phyloP scores from a whole-genome alignment of 805 yeast species.

The Sugiyamaella valdiviana region DNA sequence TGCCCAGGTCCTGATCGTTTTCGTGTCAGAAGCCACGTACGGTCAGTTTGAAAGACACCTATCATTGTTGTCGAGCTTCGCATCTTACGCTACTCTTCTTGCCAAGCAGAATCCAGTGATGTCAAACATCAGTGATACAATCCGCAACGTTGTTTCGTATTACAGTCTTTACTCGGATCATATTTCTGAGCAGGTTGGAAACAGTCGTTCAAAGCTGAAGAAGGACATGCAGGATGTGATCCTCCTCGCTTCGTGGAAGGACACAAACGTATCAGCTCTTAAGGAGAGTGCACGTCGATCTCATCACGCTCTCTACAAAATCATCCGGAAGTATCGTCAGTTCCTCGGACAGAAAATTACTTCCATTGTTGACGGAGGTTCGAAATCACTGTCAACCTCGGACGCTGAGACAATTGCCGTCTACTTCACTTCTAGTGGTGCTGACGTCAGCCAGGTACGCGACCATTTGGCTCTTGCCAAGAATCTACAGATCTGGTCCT shows the following conservation, averaged over 20 bases:
- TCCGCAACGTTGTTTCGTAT: constrained; percentile 54
- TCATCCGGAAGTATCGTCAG: constrained; percentile 73
- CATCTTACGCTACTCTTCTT: constrained; percentile 42
- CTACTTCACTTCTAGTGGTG: background rate
- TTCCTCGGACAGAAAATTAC: constrained; percentile 48
- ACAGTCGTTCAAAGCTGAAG: constrained; percentile 50
- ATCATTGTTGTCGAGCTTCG: constrained; percentile 57
- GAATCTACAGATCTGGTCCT: constrained; percentile 39
- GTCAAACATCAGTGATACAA: constrained; percentile 34
- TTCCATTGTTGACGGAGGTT: constrained; percentile 44
- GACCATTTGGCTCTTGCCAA: constrained; percentile 1
- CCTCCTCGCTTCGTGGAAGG: constrained; percentile 92
- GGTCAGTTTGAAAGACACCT: constrained; percentile 70
- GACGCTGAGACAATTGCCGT: background rate
- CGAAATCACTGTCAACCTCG: background rate
- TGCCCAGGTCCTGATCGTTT: constrained; percentile 60
- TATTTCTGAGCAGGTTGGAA: constrained; percentile 42
- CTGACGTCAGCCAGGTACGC: background rate
- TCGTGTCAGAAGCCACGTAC: constrained; percentile 63
- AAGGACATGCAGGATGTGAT: constrained; percentile 83
- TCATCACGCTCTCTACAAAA: constrained; percentile 75
- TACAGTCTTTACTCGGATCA: constrained; percentile 57
- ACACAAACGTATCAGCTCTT: constrained; percentile 86
- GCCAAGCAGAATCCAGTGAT: constrained; percentile 22
- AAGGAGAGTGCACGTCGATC: constrained; percentile 91